Evolutionary conservation across 2,329 filamentous ascomycete species (phyloP), one percentile per base, ranked within the genome.

Genomic region (Pseudocercospora eumusae): DNA sequence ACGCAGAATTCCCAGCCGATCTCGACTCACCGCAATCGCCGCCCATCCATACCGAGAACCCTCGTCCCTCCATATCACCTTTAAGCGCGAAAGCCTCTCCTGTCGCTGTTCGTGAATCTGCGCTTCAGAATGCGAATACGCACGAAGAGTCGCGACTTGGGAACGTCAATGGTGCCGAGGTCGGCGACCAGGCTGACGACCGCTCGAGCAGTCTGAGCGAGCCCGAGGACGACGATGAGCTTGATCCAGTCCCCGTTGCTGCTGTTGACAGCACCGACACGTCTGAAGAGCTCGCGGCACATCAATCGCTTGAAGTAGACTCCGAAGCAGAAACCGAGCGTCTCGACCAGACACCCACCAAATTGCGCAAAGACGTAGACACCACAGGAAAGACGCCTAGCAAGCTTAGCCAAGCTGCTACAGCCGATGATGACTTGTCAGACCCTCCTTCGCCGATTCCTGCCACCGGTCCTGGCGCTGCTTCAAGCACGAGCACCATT

Each of bases 241-340:
- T 69, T 23, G 67, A 67, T 25, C 62, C 62, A 50, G 64, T 63
- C 45, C 57, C 60, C 20, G 60, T 60, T 40, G 63, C 65, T 40
- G 42, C 50, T 20, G 31, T 49, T 18, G 56, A 53, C 18, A 42
- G 53, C 57, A 49, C 47, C 20, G 54, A 23, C 40, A 52, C 53
- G 25, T 36, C 49, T 27, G 67, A 61, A 59, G 55, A 63, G 36
- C 61, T 59, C 10, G 45, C 64, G 18, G 64, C 64, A 54, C 59
- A 64, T 70, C 75, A 55, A 55, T 75, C 53, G 31, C 59, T 70
- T 10, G 72, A 88, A 57, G 83, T 84, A 59, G 87, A 90, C 70
- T 89, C 93, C 3, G 93, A 98, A 77, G 93, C 93, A 33, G 93
- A 97, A 78, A 98, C 93, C 1, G 93, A 97, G 78, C 88, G 95